Base-by-base conservation (phyloP, 1,284 basidiomycete genomes). In the Trichosporon asahii region DNA sequence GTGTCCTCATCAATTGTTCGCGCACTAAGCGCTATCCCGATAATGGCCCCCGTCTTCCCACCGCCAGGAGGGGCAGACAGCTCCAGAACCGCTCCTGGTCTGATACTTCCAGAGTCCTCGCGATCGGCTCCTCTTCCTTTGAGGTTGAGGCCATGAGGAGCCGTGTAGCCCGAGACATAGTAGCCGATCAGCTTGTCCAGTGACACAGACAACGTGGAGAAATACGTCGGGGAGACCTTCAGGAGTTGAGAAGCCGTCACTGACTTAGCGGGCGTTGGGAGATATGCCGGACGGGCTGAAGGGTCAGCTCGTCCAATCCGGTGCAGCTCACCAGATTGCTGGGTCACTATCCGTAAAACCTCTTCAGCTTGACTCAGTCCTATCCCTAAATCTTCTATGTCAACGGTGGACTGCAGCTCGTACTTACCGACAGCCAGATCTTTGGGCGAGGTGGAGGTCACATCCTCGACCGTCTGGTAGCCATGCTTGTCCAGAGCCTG, bases 11-110 rank as follows among this genome's bases (percentile, higher is more conserved):
- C 60, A 0, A 66, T 57, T 25, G 75, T 3, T 18, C 80, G 68
- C 9, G 79, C 80, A 66, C 74, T 79, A n/a, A 84, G 40, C 0
- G 75, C 77, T 14, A 81, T 60, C 0, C 72, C 78, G 1, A 83
- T 37, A 0, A 74, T 69, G 6, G 82, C 40, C 1, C 72, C 64
- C 3, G 79, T 82, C 73, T 84, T 84, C 0, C 83, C 83, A 18
- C 69, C 71, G 1, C 83, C 83, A 0, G 83, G 83, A 2, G 82
- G 81, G 1, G 79, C 78, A 2, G 80, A 76, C 3, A 84, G 66
- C 70, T 84, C 83, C 0, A 84, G 31, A 2, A 78, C 73, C 77
- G 80, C 79, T 0, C 83, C 81, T 2, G 79, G 82, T 0, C 61
- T 57, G 25, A 81, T 72, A 2, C 72, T 46, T 5, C 76, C 76